These are phyloP conservation scores for Pyracantha coccinea DNA, from an alignment of 331 rosid genomes.

Conservation along the genomic window DNA sequence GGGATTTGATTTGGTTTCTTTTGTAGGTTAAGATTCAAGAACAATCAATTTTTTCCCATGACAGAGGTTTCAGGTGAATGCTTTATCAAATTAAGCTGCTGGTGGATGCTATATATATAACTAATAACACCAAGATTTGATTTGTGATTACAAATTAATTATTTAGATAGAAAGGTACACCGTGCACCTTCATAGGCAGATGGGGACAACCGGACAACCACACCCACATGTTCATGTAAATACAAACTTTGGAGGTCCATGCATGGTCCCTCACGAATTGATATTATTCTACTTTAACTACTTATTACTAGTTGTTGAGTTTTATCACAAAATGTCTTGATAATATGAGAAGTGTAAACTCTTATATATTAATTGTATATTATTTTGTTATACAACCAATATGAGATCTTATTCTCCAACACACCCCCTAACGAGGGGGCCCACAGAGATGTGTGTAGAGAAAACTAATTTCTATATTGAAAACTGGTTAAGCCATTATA, in stretches of 20 bases:
- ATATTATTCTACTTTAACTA: no score
- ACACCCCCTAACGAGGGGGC: no score
- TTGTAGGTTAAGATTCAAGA: background rate
- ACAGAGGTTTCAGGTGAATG: background rate
- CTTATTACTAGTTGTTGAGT: no score
- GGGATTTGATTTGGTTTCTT: background rate
- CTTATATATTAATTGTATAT: no score
- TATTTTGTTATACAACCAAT: no score
- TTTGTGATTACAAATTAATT: background rate
- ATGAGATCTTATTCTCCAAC: no score
- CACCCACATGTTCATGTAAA: background rate
- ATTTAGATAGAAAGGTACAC: background rate
- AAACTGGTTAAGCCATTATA: no score
- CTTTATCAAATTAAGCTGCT: background rate
- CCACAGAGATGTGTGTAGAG: no score
- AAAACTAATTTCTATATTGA: no score
- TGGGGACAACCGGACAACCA: background rate
- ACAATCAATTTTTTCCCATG: background rate
- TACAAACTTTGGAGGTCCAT: background rate
- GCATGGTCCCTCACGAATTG: background rate
- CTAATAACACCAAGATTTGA: background rate
- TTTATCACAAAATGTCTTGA: no score
- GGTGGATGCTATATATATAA: background rate
- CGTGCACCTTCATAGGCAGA: background rate
- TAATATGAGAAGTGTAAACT: no score